A percentile compares a stretch with the other conserved stretches of the same genome.
Conservation (phyloP, 2,329 filamentous ascomycete species). For the Pseudomassariella vexata region DNA sequence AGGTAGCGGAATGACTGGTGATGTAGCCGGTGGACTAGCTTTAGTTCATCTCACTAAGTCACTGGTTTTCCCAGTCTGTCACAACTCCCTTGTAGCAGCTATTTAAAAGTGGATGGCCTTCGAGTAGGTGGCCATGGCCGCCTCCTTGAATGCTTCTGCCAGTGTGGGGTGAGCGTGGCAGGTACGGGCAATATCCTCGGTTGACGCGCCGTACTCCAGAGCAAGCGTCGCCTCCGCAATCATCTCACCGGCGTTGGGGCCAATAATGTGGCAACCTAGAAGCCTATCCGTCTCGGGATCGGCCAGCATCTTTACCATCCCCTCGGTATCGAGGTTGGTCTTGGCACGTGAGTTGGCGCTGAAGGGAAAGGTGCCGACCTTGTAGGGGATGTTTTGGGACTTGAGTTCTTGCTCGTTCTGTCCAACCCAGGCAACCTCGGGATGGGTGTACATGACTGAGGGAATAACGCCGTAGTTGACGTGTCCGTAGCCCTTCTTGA, state of each 20-base stretch:
- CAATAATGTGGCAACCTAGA: slow-evolving; percentile 93
- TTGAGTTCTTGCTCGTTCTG: slow-evolving; percentile 97
- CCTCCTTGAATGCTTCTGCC: slow-evolving; percentile 98
- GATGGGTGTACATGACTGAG: slow-evolving; percentile 99
- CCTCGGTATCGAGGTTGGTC: slow-evolving; percentile 95
- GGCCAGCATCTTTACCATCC: slow-evolving; percentile 93
- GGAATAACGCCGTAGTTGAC: slow-evolving; percentile 99
- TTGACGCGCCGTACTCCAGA: slow-evolving; percentile 92
- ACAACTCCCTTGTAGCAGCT: neutral
- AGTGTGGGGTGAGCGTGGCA: slow-evolving; percentile 96
- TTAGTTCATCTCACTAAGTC: too few relatives aligned
- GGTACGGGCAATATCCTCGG: slow-evolving; percentile 89
- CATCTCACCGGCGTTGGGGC: slow-evolving; percentile 96
- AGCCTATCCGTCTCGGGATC: slow-evolving; percentile 96
- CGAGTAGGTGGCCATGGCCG: slow-evolving; percentile 93
- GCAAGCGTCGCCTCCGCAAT: slow-evolving; percentile 95
- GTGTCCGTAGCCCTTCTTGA: slow-evolving; percentile 95
- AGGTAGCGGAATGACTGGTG: too few relatives aligned
- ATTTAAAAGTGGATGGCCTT: slow-evolving; percentile 92
- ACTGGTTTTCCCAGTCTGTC: slow-evolving; percentile 9
- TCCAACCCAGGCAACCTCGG: slow-evolving; percentile 97
- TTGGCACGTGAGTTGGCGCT: slow-evolving; percentile 97
- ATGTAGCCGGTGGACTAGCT: too few relatives aligned
- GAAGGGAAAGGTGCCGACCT: slow-evolving; percentile 92
- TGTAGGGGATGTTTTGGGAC: slow-evolving; percentile 83